Base-by-base conservation (phyloP, 2,329 filamentous ascomycete genomes). In the Setomelanomma holmii region DNA sequence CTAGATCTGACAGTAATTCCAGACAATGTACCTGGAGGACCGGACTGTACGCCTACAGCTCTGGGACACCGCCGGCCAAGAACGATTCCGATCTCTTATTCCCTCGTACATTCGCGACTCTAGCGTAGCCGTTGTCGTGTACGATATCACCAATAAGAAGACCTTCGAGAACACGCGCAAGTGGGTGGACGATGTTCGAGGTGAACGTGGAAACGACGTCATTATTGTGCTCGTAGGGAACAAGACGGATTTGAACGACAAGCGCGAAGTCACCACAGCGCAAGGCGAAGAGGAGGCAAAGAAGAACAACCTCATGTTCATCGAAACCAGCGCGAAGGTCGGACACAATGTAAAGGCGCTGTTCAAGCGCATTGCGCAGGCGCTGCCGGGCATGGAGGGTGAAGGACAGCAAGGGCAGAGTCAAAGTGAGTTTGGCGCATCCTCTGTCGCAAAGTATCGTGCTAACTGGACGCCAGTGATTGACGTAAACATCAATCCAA, bases 1-100 rank as follows among this genome's bases (percentile, higher is more conserved):
- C 45, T 33, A 19, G 5, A 30, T 38, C 55, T 63, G 44, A 67
- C 57, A 17, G 10, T 17, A 1, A n/a, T 23, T 45, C 53, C 55
- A 93, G 91, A 99, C 95, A 49, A 99, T 99, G 96, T 99, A 99
- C 79, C 89, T 99, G 57, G 95, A 99, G 80, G 95, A 99, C 81
- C 87, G 95, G 75, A 99, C 95, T 36, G 95, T 99, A 57, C 90
- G 96, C 72, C 84, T 99, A 76, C 95, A 99, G 76, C 85, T 99
- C 58, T 99, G 95, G 95, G 95, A 99, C 76, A 99, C 95, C 5
- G 95, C 95, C 41, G 95, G 95, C 57, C 95, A 99, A 77, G 95
- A 99, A 79, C 87, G 95, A 64, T 99, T 99, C 81, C 89, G 96
- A 76, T 96, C 91, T 72, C 79, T 99, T 71, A 99, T 99, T 65